Evolutionary conservation across 2,329 filamentous ascomycete species (phyloP).

Genomic region (Orbilia brochopaga): DNA sequence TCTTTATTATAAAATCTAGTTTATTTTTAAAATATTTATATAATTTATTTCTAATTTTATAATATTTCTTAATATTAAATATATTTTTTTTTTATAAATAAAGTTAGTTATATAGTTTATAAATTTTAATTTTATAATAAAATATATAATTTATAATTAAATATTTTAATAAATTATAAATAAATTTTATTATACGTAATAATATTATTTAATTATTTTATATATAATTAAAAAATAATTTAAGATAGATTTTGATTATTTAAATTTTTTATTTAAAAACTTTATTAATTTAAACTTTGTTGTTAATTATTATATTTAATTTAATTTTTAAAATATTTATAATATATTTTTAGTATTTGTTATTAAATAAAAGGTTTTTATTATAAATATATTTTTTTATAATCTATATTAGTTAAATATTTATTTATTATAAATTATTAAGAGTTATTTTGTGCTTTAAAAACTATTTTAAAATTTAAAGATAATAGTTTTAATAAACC

Average conservation of each 20-base stretch:
- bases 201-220: background rate
- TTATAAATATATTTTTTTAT: background rate
- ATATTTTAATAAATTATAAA: background rate
- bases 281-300: background rate
- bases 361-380: background rate
- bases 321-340: constrained; percentile 11
- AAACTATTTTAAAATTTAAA: background rate
- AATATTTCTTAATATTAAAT: background rate
- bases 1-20: background rate
- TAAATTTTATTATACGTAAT: background rate
- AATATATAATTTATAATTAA: background rate
- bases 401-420: background rate
- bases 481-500: constrained; percentile 7
- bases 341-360: constrained; percentile 13
- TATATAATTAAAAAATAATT: background rate
- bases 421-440: constrained; percentile 4
- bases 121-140: background rate
- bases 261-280: background rate
- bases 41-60: background rate
- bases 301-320: constrained; percentile 3
- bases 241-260: background rate
- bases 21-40: background rate
- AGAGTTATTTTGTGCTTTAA: constrained; percentile 1
- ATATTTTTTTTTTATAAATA: background rate
- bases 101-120: background rate